Percentiles rank a stretch among this genome's conserved stretches.
These are phyloP conservation scores for Oenanthe sinensis DNA, from an alignment of 129 eudicot genomes.

Conservation along the genomic window DNA sequence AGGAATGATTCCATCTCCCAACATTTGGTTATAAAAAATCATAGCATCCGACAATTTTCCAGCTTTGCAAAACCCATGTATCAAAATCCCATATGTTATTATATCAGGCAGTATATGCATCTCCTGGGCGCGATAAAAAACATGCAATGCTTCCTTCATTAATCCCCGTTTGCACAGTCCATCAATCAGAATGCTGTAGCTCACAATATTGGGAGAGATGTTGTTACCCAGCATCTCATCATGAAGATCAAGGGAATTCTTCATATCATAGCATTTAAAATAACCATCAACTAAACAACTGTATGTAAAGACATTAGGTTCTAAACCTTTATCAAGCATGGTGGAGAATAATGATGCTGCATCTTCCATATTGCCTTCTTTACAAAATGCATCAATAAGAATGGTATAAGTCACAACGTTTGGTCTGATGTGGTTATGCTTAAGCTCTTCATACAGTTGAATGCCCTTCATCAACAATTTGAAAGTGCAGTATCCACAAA, in stretches of 20 bases:
- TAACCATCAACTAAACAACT: slow-evolving; percentile 54
- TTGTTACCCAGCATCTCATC: slow-evolving; percentile 44
- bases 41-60: slow-evolving; percentile 42
- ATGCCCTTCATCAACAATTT: slow-evolving; percentile 41
- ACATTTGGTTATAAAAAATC: slow-evolving; percentile 35
- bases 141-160: slow-evolving; percentile 43
- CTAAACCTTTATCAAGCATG: slow-evolving; percentile 37
- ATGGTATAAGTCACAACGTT: slow-evolving; percentile 46
- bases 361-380: slow-evolving; percentile 53
- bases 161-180: slow-evolving; percentile 60
- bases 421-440: slow-evolving; percentile 11
- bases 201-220: slow-evolving; percentile 48
- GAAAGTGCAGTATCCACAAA: slow-evolving; percentile 47
- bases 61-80: slow-evolving; percentile 50
- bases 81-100: slow-evolving; percentile 49
- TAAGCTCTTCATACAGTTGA: slow-evolving; percentile 31
- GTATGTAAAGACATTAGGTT: slow-evolving; percentile 58
- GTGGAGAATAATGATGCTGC: slow-evolving; percentile 40
- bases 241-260: slow-evolving; percentile 38
- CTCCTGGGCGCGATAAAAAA: slow-evolving; percentile 32
- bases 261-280: slow-evolving; percentile 30
- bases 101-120: slow-evolving; percentile 46
- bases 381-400: slow-evolving; percentile 56
- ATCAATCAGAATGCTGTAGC: slow-evolving; percentile 63
- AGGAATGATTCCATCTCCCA: slow-evolving; percentile 37